phyloP scores from a whole-genome alignment of 208 protist species.

The Trypanosoma cruzi region DNA sequence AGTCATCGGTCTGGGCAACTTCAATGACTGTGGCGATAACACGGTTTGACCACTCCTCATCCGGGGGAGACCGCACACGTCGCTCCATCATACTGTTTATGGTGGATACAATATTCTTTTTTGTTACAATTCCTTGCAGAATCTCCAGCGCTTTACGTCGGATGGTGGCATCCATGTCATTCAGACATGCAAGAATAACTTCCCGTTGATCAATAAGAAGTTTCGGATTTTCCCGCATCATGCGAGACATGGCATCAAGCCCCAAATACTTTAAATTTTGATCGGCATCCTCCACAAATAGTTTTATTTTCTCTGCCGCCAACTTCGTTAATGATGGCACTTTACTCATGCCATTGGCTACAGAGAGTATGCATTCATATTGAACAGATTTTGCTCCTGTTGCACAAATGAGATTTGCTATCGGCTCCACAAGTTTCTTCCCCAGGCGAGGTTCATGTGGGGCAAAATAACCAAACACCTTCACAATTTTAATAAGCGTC shows the following conservation, averaged over 20 bases:
- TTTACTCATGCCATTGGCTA: conserved; percentile 88
- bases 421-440: conserved; percentile 98
- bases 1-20: conserved; percentile 83
- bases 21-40: conserved; percentile 91
- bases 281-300: conserved; percentile 97
- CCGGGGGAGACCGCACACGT: conserved; percentile 55
- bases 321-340: conserved; percentile 88
- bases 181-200: conserved; percentile 93
- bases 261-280: conserved; percentile 99
- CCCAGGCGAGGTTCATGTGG: conserved; percentile 96
- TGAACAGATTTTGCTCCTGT: conserved; percentile 95
- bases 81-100: conserved; percentile 78
- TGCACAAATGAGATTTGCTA: conserved; percentile 96
- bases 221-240: conserved; percentile 94
- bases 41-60: conserved; percentile 93
- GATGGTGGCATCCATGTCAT: conserved; percentile 97
- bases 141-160: conserved; percentile 94
- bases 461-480: conserved; percentile 97
- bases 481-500: conserved; percentile 99
- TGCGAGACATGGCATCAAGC: conserved; percentile 92
- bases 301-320: conserved; percentile 93
- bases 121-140: conserved; percentile 90
- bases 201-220: conserved; percentile 92
- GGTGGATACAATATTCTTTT: conserved; percentile 90
- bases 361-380: conserved; percentile 98